Evolutionary conservation across 2,329 filamentous ascomycete species (phyloP).

Genomic region (Fusarium buxicola): DNA sequence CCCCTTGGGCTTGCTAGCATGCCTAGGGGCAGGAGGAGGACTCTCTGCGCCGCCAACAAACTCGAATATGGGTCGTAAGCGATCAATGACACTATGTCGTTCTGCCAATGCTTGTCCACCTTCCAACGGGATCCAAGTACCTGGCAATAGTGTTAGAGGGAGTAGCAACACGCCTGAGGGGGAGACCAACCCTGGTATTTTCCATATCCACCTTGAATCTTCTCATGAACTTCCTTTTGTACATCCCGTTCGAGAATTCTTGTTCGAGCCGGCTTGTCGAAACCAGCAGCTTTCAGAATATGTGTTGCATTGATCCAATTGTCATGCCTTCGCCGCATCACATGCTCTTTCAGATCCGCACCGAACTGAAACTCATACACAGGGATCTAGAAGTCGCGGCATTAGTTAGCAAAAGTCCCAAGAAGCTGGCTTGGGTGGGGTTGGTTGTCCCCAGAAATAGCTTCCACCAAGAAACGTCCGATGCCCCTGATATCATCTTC

Average conservation of each 20-base stretch:
- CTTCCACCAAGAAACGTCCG: constrained; percentile 2
- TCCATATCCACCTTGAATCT: constrained; percentile 97
- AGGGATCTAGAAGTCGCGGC: constrained; percentile 73
- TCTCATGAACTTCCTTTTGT: constrained; percentile 95
- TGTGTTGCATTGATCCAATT: constrained; percentile 99
- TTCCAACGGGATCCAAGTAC: constrained; percentile 94
- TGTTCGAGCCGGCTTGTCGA: constrained; percentile 95
- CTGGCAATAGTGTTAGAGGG: constrained; percentile 55
- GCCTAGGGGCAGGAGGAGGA: constrained; percentile 93
- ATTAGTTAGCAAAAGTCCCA: constrained; percentile 15
- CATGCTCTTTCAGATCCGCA: constrained; percentile 81
- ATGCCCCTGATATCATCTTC: constrained; percentile 5
- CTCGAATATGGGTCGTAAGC: constrained; percentile 88
- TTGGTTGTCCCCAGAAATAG: not conserved
- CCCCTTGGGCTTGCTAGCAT: constrained; percentile 86
- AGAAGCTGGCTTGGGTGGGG: not conserved
- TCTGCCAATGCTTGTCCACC: constrained; percentile 85
- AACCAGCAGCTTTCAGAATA: constrained; percentile 95
- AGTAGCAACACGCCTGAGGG: not conserved
- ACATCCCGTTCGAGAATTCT: constrained; percentile 96
- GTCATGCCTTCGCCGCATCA: constrained; percentile 93
- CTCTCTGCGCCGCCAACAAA: constrained; percentile 86
- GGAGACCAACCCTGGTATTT: constrained; percentile 86
- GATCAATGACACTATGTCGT: constrained; percentile 87
- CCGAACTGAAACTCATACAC: constrained; percentile 95